phyloP scores from a whole-genome alignment of 345 rosid genomes.

The Lepidium sativum region DNA sequence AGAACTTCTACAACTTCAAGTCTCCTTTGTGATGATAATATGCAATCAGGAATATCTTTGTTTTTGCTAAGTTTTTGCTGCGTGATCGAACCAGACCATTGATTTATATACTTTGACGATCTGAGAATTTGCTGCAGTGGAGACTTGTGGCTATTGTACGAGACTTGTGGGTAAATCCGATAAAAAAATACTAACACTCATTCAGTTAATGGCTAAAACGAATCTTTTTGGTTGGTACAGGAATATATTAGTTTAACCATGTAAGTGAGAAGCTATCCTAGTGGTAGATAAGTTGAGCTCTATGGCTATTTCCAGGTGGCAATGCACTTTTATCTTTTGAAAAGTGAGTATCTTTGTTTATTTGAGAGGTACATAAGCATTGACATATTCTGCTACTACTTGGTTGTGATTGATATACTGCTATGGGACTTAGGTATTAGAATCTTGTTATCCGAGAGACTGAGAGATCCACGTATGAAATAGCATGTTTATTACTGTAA shows the following conservation, averaged over 20 bases:
- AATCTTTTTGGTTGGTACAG: conserved; percentile 5
- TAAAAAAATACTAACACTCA: background rate
- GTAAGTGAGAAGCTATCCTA: background rate
- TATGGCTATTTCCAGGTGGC: conserved; percentile 23
- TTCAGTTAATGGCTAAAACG: background rate
- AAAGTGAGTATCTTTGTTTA: conserved; percentile 22
- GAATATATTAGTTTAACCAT: background rate
- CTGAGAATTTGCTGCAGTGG: background rate
- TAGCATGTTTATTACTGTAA: background rate
- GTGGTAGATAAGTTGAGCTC: no score
- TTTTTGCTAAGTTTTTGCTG: no score
- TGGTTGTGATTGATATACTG: conserved; percentile 5
- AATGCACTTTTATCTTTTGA: background rate
- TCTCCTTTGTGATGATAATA: background rate
- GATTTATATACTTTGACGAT: background rate
- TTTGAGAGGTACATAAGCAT: conserved; percentile 2
- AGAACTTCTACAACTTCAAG: background rate
- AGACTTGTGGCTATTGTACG: background rate
- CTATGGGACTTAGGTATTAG: background rate
- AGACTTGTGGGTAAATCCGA: background rate
- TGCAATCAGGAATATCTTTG: background rate
- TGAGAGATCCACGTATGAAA: background rate
- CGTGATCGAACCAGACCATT: background rate
- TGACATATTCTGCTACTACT: conserved; percentile 9
- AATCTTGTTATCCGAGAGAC: conserved; percentile 4